Evolutionary conservation across 345 rosid genomes (phyloP).

Genomic region (Gossypium bickii): DNA sequence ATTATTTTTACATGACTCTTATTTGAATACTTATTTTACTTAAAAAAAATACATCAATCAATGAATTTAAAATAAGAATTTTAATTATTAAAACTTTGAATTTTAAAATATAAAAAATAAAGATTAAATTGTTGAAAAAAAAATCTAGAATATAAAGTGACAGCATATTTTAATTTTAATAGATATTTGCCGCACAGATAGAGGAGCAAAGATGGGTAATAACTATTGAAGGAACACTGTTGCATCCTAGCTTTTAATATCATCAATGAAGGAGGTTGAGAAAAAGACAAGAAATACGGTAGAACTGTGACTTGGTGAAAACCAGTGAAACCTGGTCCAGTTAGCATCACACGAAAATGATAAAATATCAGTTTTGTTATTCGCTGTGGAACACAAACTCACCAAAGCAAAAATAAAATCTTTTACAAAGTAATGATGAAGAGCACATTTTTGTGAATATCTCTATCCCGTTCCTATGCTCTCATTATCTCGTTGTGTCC

Average conservation of each 20-base stretch:
- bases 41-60: too few species aligned
- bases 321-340: slow-evolving; percentile 17
- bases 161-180: too few species aligned
- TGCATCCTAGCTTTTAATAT: neutral
- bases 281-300: neutral
- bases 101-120: too few species aligned
- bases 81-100: too few species aligned
- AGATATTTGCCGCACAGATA: neutral
- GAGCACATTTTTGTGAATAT: neutral
- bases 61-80: too few species aligned
- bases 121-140: too few species aligned
- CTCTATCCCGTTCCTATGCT: neutral
- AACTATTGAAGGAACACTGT: neutral
- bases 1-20: too few species aligned
- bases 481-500: slow-evolving; percentile 23
- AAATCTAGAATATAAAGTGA: too few species aligned
- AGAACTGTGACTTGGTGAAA: neutral
- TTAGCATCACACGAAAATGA: neutral
- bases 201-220: neutral
- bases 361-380: slow-evolving; percentile 22
- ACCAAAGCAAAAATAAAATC: neutral
- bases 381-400: slow-evolving; percentile 3
- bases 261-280: neutral
- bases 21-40: too few species aligned
- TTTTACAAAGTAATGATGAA: neutral